A percentile compares a stretch with the other conserved stretches of the same genome.
Conservation (phyloP, 202 grass and related monocot species). For the Zoysia matrella region DNA sequence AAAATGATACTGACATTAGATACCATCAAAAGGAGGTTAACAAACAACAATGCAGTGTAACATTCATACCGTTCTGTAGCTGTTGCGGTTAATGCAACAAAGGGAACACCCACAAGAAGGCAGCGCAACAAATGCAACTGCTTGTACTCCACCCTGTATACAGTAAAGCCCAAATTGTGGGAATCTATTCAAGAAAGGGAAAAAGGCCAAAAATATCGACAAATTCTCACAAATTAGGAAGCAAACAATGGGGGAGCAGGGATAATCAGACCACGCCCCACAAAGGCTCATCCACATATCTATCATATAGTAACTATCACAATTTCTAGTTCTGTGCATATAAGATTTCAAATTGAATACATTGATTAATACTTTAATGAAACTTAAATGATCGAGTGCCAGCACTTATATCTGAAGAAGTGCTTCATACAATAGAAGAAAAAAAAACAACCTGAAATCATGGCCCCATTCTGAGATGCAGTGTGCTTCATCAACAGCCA, state of each 20-base stretch:
- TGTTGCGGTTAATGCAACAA: slow-evolving; percentile 93
- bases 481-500: slow-evolving; percentile 93
- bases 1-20: background rate
- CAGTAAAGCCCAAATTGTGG: slow-evolving; percentile 14
- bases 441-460: slow-evolving; percentile 85
- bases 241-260: background rate
- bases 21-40: slow-evolving; percentile 31
- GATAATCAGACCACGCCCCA: background rate
- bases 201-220: background rate
- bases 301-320: slow-evolving; percentile 14
- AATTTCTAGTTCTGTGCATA: slow-evolving; percentile 22
- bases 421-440: slow-evolving; percentile 25
- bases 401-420: slow-evolving; percentile 15
- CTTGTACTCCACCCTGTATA: slow-evolving; percentile 82
- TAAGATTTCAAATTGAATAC: slow-evolving; percentile 5
- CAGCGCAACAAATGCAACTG: slow-evolving; percentile 73
- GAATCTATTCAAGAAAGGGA: background rate
- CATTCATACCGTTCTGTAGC: slow-evolving; percentile 78
- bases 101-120: slow-evolving; percentile 76
- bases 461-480: slow-evolving; percentile 99
- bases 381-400: slow-evolving; percentile 18
- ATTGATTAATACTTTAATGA: slow-evolving; percentile 10
- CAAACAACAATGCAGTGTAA: slow-evolving; percentile 17
- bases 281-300: background rate
- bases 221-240: background rate